phyloP scores from a whole-genome alignment of 2,329 filamentous ascomycete species.

The Colletotrichum destructivum region DNA sequence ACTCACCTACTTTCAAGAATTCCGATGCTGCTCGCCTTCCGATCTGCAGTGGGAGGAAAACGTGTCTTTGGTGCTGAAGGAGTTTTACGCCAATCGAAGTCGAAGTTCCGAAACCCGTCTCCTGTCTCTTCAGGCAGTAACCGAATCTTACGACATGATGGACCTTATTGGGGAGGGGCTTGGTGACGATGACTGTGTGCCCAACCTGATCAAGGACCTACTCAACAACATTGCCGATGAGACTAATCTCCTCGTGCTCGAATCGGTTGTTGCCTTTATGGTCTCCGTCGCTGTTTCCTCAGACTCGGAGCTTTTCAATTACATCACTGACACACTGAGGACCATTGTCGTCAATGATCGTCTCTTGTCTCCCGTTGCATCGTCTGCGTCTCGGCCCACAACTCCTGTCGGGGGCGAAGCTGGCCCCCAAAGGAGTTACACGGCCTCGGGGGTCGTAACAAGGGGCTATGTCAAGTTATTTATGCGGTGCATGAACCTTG shows the following conservation, averaged over 20 bases:
- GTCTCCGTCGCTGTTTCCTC: conserved; percentile 75
- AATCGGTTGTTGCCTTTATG: conserved; percentile 75
- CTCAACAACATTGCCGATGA: conserved; percentile 75
- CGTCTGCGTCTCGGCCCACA: conserved; percentile 48
- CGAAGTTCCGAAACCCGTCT: conserved; percentile 75
- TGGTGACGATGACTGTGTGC: conserved; percentile 71
- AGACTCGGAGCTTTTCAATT: conserved; percentile 71
- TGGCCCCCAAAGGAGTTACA: conserved; percentile 55
- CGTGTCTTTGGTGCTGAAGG: conserved; percentile 70
- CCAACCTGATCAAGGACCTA: conserved; percentile 72
- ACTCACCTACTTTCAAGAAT: conserved; percentile 77
- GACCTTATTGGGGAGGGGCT: conserved; percentile 70
- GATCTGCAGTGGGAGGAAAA: conserved; percentile 79
- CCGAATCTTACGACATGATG: conserved; percentile 71
- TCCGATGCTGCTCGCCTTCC: conserved; percentile 80
- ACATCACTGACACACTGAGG: conserved; percentile 68
- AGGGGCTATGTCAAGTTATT: conserved; percentile 83
- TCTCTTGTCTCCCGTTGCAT: conserved; percentile 58
- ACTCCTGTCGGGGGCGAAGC: conserved; percentile 46
- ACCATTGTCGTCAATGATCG: conserved; percentile 66
- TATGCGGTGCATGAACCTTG: conserved; percentile 77
- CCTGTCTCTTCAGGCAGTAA: conserved; percentile 72
- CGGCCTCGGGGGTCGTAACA: conserved; percentile 79
- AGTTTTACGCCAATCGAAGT: conserved; percentile 74
- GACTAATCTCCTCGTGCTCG: conserved; percentile 74